phyloP scores from a whole-genome alignment of 2,329 filamentous ascomycete species.

The Colletotrichum liriopes region DNA sequence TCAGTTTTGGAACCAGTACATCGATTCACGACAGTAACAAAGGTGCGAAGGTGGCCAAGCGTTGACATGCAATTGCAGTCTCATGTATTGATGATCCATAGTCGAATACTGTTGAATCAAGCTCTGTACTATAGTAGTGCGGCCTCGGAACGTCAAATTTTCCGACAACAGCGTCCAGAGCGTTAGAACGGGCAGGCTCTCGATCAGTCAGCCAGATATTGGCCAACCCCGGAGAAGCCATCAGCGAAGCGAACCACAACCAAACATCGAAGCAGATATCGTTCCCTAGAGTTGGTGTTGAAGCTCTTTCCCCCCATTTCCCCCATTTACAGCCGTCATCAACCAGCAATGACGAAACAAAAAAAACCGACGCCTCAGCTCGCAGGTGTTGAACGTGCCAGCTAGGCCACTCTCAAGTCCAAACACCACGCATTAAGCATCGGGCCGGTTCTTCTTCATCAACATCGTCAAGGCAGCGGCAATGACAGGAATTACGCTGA shows the following conservation, averaged over 20 bases:
- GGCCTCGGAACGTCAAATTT: neutral
- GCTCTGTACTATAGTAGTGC: neutral
- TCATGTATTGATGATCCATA: neutral
- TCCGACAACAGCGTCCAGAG: neutral
- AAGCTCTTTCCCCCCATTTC: slow-evolving; percentile 16
- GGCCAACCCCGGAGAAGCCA: neutral
- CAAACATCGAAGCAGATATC: neutral
- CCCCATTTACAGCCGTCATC: neutral
- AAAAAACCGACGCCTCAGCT: slow-evolving; percentile 6
- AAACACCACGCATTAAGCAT: neutral
- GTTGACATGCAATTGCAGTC: neutral
- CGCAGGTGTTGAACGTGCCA: slow-evolving; percentile 29
- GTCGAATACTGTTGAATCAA: neutral
- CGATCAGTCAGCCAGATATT: neutral
- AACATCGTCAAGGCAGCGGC: slow-evolving; percentile 51
- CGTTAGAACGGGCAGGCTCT: neutral
- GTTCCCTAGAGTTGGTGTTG: slow-evolving; percentile 14
- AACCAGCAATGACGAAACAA: slow-evolving; percentile 7
- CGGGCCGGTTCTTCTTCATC: slow-evolving; percentile 29
- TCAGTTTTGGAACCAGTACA: neutral
- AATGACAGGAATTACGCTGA: slow-evolving; percentile 76
- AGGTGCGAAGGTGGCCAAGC: too few species aligned
- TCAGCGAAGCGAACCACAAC: slow-evolving; percentile 5
- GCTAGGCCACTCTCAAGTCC: slow-evolving; percentile 3
- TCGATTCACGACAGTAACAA: neutral